Evolutionary conservation across 1,284 basidiomycete genomes (phyloP).

Genomic region (Marasmius oreades): DNA sequence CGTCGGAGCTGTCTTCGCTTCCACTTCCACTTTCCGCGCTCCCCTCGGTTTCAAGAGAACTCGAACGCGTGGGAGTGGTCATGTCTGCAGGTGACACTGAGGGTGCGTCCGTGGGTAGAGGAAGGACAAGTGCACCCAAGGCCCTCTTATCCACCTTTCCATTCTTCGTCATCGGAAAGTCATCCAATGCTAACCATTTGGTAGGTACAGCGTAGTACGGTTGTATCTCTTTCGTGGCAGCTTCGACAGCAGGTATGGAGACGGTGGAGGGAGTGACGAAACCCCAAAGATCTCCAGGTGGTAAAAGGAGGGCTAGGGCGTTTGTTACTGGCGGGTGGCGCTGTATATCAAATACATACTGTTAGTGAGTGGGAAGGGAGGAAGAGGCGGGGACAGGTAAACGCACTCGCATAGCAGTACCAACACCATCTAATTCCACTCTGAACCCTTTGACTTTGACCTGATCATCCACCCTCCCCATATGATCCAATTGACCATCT

Average conservation of each 20-base stretch:
- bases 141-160: constrained; percentile 33
- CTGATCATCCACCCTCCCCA: constrained; percentile 33
- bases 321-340: constrained; percentile 18
- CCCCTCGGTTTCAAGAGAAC: constrained; percentile 3
- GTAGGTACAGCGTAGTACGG: constrained; percentile 33
- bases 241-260: constrained; percentile 21
- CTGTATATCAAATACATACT: background rate
- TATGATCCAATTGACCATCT: constrained; percentile 34
- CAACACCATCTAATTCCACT: constrained; percentile 33
- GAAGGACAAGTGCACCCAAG: constrained; percentile 23
- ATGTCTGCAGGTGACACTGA: background rate
- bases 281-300: constrained; percentile 27
- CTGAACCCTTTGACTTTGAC: constrained; percentile 35
- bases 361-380: background rate
- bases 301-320: constrained; percentile 29
- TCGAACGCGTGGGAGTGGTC: background rate
- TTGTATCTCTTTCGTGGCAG: constrained; percentile 27
- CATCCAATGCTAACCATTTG: constrained; percentile 26
- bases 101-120: background rate
- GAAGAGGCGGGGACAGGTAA: background rate
- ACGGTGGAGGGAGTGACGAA: constrained; percentile 30
- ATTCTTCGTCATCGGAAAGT: constrained; percentile 31
- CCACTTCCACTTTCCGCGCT: background rate
- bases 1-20: background rate
- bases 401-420: constrained; percentile 29